A percentile compares a stretch with the other conserved stretches of the same genome.
These are phyloP conservation scores for Cutaneotrichosporon dermatis DNA, from an alignment of 1,284 basidiomycete species.

Conservation along the genomic window DNA sequence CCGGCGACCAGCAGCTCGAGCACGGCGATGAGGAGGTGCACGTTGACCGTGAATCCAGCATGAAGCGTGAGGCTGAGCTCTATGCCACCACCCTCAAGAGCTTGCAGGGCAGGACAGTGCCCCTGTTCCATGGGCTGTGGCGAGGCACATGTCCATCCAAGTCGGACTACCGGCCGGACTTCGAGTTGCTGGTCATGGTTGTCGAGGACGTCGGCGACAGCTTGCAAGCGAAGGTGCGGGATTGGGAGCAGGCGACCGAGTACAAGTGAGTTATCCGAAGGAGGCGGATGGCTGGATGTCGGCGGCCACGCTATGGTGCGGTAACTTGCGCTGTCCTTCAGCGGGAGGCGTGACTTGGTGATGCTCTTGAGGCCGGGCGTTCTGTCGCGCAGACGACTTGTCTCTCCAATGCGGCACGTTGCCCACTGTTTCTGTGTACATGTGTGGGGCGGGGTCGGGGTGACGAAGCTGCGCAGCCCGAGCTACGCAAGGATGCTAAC, in stretches of 20 bases:
- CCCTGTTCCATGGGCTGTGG: conserved; percentile 1
- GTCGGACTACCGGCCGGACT: conserved; percentile 1
- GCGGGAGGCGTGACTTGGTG: too few species aligned
- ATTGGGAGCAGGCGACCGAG: background rate
- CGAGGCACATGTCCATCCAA: conserved; percentile 1
- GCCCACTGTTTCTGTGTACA: too few species aligned
- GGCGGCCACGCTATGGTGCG: too few species aligned
- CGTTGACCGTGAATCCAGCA: background rate
- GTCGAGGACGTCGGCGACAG: conserved; percentile 1
- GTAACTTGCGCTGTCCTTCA: too few species aligned
- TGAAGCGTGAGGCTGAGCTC: background rate
- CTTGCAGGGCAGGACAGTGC: background rate
- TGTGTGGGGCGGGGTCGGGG: too few species aligned
- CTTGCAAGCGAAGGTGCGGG: conserved; percentile 1
- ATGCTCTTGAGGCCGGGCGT: too few species aligned
- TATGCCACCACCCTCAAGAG: background rate
- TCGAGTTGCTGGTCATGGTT: background rate
- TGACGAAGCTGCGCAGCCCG: too few species aligned
- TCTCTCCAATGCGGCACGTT: too few species aligned
- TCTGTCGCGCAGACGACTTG: too few species aligned
- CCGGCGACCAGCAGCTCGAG: background rate
- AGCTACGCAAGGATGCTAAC: too few species aligned
- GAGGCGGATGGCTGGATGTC: too few species aligned
- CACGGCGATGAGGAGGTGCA: background rate
- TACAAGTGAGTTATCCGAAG: conserved; percentile 2